Percentiles rank a stretch among this genome's conserved stretches.
phyloP scores from a whole-genome alignment of 352 stramenopile genomes.

The Phytophthora crassamura region DNA sequence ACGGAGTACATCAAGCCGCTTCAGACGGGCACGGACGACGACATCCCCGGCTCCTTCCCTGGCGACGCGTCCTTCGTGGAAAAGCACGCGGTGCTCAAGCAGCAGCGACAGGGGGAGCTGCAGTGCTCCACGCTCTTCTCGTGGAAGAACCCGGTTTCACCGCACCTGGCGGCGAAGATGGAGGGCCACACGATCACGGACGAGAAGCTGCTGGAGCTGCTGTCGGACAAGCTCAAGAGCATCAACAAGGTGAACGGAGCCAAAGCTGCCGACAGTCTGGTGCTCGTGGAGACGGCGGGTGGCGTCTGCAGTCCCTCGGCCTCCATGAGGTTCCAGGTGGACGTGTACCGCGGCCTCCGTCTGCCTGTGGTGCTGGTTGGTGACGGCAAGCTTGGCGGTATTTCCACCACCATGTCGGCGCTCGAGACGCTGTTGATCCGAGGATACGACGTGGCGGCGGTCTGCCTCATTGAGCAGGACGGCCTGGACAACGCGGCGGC shows the following conservation, averaged over 20 bases:
- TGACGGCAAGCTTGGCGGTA: conserved; percentile 96
- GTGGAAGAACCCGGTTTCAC: conserved; percentile 95
- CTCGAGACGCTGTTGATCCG: conserved; percentile 93
- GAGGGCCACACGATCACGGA: conserved; percentile 92
- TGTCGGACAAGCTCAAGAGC: conserved; percentile 65
- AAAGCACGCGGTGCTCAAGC: conserved; percentile 43
- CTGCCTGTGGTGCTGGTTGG: conserved; percentile 95
- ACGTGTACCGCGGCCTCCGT: conserved; percentile 92
- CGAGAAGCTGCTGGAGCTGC: conserved; percentile 77
- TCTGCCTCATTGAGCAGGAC: conserved; percentile 87
- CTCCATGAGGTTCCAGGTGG: conserved; percentile 91
- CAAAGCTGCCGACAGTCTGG: conserved; percentile 50
- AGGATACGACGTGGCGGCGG: conserved; percentile 90
- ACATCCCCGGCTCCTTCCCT: conserved; percentile 49
- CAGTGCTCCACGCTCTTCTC: conserved; percentile 91
- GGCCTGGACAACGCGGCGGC: conserved; percentile 70
- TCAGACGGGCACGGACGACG: conserved; percentile 91
- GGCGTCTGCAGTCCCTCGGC: conserved; percentile 93
- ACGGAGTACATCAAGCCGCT: conserved; percentile 97
- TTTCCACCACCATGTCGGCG: conserved; percentile 94
- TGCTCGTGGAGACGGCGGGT: conserved; percentile 95
- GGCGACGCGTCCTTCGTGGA: conserved; percentile 90
- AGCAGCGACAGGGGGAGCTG: conserved; percentile 28
- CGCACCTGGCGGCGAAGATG: conserved; percentile 91
- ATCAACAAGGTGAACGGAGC: conserved; percentile 38